These are phyloP conservation scores for Arthroderma sp. DNA, from an alignment of 2,329 filamentous ascomycete genomes.

Conservation along the genomic window DNA sequence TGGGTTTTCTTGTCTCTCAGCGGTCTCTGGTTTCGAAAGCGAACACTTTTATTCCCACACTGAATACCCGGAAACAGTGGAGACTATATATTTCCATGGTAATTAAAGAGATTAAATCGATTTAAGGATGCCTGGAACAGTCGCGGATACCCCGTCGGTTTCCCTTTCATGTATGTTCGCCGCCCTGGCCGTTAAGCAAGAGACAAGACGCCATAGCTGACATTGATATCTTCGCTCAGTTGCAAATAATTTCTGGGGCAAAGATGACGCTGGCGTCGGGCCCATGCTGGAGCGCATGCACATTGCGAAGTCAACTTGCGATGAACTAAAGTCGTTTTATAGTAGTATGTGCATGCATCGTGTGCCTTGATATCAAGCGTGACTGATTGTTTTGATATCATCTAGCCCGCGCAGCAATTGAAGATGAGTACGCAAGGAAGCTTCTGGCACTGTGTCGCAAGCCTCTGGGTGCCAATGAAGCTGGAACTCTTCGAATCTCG, in stretches of 20 bases:
- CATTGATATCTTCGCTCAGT: conserved; percentile 39
- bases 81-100: too few species aligned
- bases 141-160: conserved; percentile 50
- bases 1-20: too few species aligned
- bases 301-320: conserved; percentile 82
- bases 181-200: background rate
- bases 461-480: conserved; percentile 74
- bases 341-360: conserved; percentile 40
- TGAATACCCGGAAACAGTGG: too few species aligned
- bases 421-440: conserved; percentile 92
- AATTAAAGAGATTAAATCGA: background rate
- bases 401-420: conserved; percentile 73
- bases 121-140: conserved; percentile 45
- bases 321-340: conserved; percentile 89
- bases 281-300: conserved; percentile 92
- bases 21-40: too few species aligned
- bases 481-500: conserved; percentile 68
- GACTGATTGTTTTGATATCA: conserved; percentile 1
- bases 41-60: too few species aligned
- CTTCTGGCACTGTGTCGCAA: conserved; percentile 76
- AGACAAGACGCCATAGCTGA: background rate
- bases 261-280: conserved; percentile 88
- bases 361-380: background rate
- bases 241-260: conserved; percentile 99
- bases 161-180: conserved; percentile 49